phyloP scores from a whole-genome alignment of 1,284 basidiomycete genomes.

The Ganoderma resinaceum region DNA sequence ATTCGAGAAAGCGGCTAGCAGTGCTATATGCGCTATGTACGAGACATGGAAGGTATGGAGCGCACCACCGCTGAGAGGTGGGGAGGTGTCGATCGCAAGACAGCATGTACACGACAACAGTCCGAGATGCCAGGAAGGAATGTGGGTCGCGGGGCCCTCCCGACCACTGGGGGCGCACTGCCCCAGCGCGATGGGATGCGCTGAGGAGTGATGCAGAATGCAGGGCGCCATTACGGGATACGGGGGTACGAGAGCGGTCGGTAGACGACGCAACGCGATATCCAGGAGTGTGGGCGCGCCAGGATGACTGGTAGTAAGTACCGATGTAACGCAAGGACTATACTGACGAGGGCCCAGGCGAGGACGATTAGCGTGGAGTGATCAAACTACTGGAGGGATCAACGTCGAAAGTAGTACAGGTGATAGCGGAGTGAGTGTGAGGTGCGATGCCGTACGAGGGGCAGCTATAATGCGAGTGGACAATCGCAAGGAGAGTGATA shows the following conservation, averaged over 20 bases:
- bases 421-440: conserved; percentile 26
- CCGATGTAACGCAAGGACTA: neutral
- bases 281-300: conserved; percentile 5
- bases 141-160: neutral
- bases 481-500: neutral
- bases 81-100: conserved; percentile 4
- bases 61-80: neutral
- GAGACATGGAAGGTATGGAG: conserved; percentile 1
- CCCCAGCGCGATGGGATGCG: neutral
- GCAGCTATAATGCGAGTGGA: conserved; percentile 2
- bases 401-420: conserved; percentile 32
- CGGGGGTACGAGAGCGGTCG: neutral
- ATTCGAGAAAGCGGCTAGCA: neutral
- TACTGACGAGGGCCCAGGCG: conserved; percentile 6
- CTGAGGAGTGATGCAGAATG: neutral
- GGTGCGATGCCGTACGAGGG: neutral
- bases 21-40: neutral
- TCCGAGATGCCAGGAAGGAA: conserved; percentile 18
- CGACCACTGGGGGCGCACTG: neutral
- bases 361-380: conserved; percentile 5
- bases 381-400: conserved; percentile 21
- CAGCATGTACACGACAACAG: conserved; percentile 27
- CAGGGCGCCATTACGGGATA: neutral
- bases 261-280: neutral
- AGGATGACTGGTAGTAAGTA: neutral